Base-by-base conservation (phyloP, 2,329 filamentous ascomycete species). In the Monosporascus sp. region DNA sequence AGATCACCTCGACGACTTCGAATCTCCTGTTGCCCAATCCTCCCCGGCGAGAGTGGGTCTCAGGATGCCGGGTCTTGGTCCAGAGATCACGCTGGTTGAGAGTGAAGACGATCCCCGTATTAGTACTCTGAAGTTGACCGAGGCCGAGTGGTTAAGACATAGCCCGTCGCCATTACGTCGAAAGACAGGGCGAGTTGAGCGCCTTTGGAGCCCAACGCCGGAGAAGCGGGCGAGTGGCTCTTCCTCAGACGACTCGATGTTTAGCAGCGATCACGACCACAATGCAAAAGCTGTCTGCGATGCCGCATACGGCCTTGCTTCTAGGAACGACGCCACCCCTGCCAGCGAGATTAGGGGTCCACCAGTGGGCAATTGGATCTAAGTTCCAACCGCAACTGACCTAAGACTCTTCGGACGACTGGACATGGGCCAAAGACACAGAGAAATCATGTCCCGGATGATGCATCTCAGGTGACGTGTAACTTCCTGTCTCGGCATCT, bases 111-210 rank as follows among this genome's bases (percentile, higher is more conserved):
- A 49, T 18, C 43, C 54, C 15, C 53, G 48, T 45, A 43, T 50
- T 47, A 47, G 37, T 39, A 52, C 57, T 20, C 54, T 67, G 44
- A 60, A 51, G 15, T 46, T 67, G n/a, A 64, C 54, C 3, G 66
- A 68, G 46, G 57, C 65, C 14, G 62, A 67, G 52, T 69, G 67
- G 67, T 59, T 69, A 27, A 58, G 62, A 49, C 64, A 59, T 22
- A 63, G 57, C 14, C 66, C 65, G 3, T 67, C 67, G 6, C 65
- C 65, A n/a, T 38, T 57, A 14, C 48, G 55, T 20, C 48, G 48
- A 39, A 57, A 50, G 20, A 54, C 50, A 41, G 58, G 48, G 15
- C 25, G 51, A 25, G 43, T 50, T 9, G 53, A 58, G 37, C 48
- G 56, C 24, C 44, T 60, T 3, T 65, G 61, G 62, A 66, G 62